These are phyloP conservation scores for Fusarium hainanense DNA, from an alignment of 2,329 filamentous ascomycete genomes.

Conservation along the genomic window DNA sequence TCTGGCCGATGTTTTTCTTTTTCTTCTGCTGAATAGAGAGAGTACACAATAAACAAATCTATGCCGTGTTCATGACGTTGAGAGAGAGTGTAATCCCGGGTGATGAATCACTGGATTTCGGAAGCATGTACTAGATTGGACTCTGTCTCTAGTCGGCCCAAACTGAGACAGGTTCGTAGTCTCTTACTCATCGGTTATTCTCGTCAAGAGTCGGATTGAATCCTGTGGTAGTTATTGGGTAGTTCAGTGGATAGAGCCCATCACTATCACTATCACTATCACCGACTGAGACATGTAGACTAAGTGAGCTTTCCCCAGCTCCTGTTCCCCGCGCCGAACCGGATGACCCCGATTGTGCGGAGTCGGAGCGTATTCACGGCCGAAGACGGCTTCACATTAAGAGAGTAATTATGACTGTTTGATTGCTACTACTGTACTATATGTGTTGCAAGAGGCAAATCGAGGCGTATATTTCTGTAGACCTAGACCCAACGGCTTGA, in stretches of 20 bases:
- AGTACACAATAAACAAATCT: not conserved
- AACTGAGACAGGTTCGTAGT: conserved; percentile 26
- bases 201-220: conserved; percentile 15
- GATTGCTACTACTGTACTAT: not conserved
- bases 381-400: conserved; percentile 15
- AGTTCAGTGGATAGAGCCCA: not conserved
- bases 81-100: not conserved
- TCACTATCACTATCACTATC: not conserved
- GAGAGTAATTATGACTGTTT: not conserved
- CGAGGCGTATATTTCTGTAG: conserved; percentile 12
- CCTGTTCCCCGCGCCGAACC: conserved; percentile 23
- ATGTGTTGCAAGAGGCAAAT: conserved; percentile 30
- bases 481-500: conserved; percentile 14
- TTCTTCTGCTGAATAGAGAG: not conserved
- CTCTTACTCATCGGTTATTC: conserved; percentile 12
- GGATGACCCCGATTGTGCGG: conserved; percentile 30
- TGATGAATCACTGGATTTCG: conserved; percentile 7
- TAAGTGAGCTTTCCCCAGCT: conserved; percentile 19
- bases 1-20: not conserved
- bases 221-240: conserved; percentile 2
- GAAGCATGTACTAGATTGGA: conserved; percentile 11
- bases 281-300: conserved; percentile 1
- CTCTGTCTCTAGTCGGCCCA: not conserved
- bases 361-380: conserved; percentile 13
- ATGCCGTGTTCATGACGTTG: conserved; percentile 16